Evolutionary conservation across 1,284 basidiomycete species (phyloP).

Genomic region (Rhizopogon hawkerae): DNA sequence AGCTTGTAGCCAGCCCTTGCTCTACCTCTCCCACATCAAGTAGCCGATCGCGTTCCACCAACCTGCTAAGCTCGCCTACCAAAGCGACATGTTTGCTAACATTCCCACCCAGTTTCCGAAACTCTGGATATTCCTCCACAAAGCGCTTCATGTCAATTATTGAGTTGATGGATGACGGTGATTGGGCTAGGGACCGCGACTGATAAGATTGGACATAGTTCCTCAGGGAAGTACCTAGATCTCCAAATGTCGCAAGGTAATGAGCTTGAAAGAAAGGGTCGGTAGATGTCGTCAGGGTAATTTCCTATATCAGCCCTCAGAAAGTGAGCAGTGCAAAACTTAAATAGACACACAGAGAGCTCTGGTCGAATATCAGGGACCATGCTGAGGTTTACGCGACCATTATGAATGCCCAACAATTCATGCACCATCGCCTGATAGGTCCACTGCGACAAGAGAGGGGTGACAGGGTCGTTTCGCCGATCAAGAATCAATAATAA

Average conservation of each 20-base stretch:
- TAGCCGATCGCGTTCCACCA: constrained; percentile 81
- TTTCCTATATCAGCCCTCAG: constrained; percentile 53
- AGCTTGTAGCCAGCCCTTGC: constrained; percentile 89
- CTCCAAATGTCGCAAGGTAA: constrained; percentile 92
- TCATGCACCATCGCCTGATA: constrained; percentile 99
- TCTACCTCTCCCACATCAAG: constrained; percentile 92
- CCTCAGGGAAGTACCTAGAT: constrained; percentile 89
- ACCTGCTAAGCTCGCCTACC: constrained; percentile 88
- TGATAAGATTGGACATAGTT: constrained; percentile 95
- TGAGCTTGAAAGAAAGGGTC: constrained; percentile 95
- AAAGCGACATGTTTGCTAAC: constrained; percentile 98
- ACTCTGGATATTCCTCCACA: constrained; percentile 98
- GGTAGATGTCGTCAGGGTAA: constrained; percentile 85
- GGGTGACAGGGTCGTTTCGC: constrained; percentile 95
- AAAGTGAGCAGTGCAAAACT: constrained; percentile 6
- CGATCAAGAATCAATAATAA: constrained; percentile 79
- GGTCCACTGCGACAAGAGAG: constrained; percentile 97
- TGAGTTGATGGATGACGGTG: constrained; percentile 83
- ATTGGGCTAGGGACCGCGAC: constrained; percentile 71
- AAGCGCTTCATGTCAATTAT: constrained; percentile 97
- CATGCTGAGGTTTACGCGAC: constrained; percentile 76
- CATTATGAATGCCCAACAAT: constrained; percentile 88
- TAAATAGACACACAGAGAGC: constrained; percentile 48
- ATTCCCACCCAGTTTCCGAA: constrained; percentile 92
- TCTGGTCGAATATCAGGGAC: constrained; percentile 88